Evolutionary conservation across 768 basidiomycete species (phyloP).

Genomic region (Amanita rubescens): DNA sequence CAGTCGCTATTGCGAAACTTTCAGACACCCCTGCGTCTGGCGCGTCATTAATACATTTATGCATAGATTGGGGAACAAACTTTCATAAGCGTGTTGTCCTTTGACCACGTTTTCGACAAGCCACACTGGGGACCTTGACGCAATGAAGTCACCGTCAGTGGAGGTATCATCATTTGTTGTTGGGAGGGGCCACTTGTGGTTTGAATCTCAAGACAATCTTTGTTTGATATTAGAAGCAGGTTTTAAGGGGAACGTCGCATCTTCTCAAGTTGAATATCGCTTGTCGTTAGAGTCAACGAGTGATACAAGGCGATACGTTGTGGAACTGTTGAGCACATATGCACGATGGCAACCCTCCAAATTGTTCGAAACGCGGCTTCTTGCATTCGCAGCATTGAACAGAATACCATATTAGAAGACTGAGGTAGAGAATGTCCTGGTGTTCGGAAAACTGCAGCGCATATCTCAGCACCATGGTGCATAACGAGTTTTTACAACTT

Average conservation of each 20-base stretch:
- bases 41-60: background rate
- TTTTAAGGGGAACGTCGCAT: slow-evolving; percentile 45
- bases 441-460: background rate
- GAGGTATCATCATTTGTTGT: slow-evolving; percentile 80
- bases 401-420: no score
- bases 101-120: slow-evolving; percentile 76
- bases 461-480: background rate
- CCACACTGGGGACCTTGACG: slow-evolving; percentile 83
- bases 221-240: slow-evolving; percentile 20
- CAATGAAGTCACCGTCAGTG: slow-evolving; percentile 85
- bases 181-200: slow-evolving; percentile 50
- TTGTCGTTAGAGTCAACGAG: no score
- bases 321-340: no score
- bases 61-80: background rate
- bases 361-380: no score
- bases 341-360: no score
- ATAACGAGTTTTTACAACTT: no score
- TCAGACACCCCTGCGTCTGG: slow-evolving; percentile 56
- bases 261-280: no score
- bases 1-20: slow-evolving; percentile 68
- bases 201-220: slow-evolving; percentile 72
- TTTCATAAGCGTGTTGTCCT: slow-evolving; percentile 75
- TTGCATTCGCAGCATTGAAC: no score
- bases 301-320: no score
- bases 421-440: no score